Evolutionary conservation across 208 protist genomes (phyloP), one percentile per base, ranked within the genome.

Genomic region (Eutreptiella sp.): DNA sequence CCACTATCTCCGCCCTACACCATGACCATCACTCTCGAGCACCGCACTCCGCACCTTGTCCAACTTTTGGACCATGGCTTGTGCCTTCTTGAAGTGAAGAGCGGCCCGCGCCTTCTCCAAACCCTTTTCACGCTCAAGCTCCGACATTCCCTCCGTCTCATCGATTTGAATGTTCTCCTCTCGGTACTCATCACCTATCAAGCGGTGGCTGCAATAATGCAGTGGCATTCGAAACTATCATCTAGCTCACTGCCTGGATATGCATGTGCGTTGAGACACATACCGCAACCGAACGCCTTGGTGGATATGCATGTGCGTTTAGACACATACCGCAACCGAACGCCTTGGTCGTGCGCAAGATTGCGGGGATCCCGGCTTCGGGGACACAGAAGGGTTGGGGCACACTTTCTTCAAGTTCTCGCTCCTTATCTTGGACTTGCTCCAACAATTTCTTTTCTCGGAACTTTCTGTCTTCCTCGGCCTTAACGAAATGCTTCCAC

Each of bases 1-100:
- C n/a, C n/a, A n/a, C n/a, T n/a, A n/a, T n/a, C n/a, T n/a, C n/a
- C n/a, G n/a, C n/a, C n/a, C n/a, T n/a, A n/a, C n/a, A n/a, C n/a
- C n/a, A n/a, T n/a, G n/a, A n/a, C n/a, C n/a, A n/a, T n/a, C 42
- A 19, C 41, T 46, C 79, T 85, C 85, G 45, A 85, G 67, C 5
- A 58, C 36, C 0, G 81, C 84, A 29, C 86, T 57, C 33, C 77
- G 62, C 0, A 63, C 55, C 71, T 87, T 87, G 32, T 75, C 64
- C 3, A 87, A 66, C 2, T 43, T 42, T n/a, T 75, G 66, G 48
- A 90, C 69, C 53, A 87, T 87, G n/a, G 75, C 74, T 63, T 87
- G 81, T 2, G 80, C 53, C 28, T 68, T 64, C 69, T 77, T 85
- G 45, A 50, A 50, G 14, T 50, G 45, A 14, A 46, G n/a, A n/a